Percentiles rank a stretch among this genome's conserved stretches.
Conservation (phyloP, 1,139 yeast genomes). For the Yamadazyma dendronema region DNA sequence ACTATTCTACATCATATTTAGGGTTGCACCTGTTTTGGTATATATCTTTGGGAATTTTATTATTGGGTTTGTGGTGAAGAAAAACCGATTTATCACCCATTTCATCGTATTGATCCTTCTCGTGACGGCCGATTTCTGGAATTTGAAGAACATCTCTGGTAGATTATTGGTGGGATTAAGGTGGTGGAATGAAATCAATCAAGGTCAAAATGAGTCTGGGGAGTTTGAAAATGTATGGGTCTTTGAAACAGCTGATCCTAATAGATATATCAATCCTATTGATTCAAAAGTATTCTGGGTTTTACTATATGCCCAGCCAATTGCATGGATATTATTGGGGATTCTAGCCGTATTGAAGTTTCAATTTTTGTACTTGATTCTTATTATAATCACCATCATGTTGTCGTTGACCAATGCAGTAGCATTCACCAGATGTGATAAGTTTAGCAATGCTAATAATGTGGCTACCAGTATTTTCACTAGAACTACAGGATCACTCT, state of each 20-base stretch:
- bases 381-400: conserved; percentile 64
- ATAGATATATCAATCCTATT: conserved; percentile 81
- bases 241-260: conserved; percentile 83
- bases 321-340: conserved; percentile 71
- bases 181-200: conserved; percentile 84
- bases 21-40: conserved; percentile 61
- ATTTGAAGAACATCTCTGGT: conserved; percentile 87
- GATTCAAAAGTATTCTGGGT: conserved; percentile 90
- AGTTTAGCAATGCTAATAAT: conserved; percentile 73
- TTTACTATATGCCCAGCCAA: conserved; percentile 71
- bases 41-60: conserved; percentile 72
- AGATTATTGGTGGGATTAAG: conserved; percentile 85
- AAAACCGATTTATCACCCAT: conserved; percentile 65
- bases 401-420: conserved; percentile 78
- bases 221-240: conserved; percentile 76
- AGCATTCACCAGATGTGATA: conserved; percentile 90
- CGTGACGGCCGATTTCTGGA: conserved; percentile 90
- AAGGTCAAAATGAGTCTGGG: conserved; percentile 46
- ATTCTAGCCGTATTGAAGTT: conserved; percentile 75
- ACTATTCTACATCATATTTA: conserved; percentile 58
- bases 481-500: conserved; percentile 45
- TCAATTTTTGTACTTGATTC: conserved; percentile 68
- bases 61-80: conserved; percentile 36
- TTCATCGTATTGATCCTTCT: conserved; percentile 76
- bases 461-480: conserved; percentile 52